Evolutionary conservation across 805 yeast species (phyloP).

Genomic region (Grigorovia yakushimaensis): DNA sequence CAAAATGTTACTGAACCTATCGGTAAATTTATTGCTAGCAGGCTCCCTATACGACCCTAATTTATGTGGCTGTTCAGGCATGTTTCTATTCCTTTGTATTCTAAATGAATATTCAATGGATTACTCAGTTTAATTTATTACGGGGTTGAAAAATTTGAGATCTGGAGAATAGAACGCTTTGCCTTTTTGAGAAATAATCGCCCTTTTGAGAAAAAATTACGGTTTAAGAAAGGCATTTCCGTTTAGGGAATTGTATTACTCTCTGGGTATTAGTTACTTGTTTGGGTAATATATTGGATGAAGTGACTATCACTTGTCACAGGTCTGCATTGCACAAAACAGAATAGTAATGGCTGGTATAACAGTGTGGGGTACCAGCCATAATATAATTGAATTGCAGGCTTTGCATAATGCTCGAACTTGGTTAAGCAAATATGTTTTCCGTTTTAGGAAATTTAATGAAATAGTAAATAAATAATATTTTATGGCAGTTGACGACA

Average conservation of each 20-base stretch:
- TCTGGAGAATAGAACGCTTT: neutral
- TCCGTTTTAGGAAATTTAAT: neutral
- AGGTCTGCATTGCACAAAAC: neutral
- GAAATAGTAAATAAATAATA: neutral
- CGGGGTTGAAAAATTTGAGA: neutral
- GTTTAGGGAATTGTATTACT: neutral
- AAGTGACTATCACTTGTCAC: neutral
- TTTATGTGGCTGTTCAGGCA: conserved; percentile 14
- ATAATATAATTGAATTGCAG: neutral
- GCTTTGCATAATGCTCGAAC: neutral
- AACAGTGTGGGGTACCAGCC: neutral
- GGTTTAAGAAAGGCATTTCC: neutral
- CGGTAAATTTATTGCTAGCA: conserved; percentile 25
- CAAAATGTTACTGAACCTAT: conserved; percentile 25
- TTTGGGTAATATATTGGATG: neutral
- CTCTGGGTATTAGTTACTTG: neutral
- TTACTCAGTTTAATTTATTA: neutral
- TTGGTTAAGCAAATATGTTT: neutral
- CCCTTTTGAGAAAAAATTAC: neutral
- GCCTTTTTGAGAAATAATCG: neutral
- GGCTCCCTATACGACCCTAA: conserved; percentile 28
- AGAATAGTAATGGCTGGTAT: neutral
- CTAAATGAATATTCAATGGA: neutral
- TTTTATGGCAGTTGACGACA: neutral
- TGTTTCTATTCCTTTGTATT: neutral